Evolutionary conservation across 345 rosid species (phyloP).

Genomic region (Gossypium thurberi): DNA sequence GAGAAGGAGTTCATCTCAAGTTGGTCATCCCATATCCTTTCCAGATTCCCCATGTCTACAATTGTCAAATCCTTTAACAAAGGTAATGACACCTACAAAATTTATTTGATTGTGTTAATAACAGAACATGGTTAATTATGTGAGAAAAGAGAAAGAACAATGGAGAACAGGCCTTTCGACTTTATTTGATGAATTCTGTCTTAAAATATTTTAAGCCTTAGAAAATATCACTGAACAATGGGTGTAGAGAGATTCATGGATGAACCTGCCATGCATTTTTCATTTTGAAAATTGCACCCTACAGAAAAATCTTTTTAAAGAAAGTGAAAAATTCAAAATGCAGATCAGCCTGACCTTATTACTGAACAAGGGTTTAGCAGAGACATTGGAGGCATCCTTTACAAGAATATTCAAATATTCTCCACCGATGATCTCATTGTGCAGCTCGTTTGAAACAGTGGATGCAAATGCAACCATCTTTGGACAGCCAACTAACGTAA

Average conservation of each 20-base stretch:
- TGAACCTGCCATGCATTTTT: neutral
- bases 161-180: neutral
- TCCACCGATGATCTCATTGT: neutral
- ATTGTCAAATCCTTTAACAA: conserved; percentile 2
- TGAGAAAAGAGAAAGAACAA: neutral
- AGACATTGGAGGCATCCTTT: neutral
- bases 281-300: neutral
- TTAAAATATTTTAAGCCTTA: too few relatives aligned
- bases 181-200: neutral
- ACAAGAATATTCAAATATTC: neutral
- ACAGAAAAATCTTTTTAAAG: neutral
- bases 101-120: neutral
- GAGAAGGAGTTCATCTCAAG: neutral
- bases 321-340: too few relatives aligned
- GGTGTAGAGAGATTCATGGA: neutral
- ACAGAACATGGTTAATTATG: neutral
- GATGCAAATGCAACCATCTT: neutral
- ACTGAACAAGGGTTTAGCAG: neutral
- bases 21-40: neutral
- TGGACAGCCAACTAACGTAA: neutral
- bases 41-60: neutral
- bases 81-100: neutral
- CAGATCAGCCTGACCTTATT: neutral
- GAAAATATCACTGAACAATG: neutral
- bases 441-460: neutral